phyloP scores from a whole-genome alignment of 768 basidiomycete species.

The Phaeolepiota aurea region DNA sequence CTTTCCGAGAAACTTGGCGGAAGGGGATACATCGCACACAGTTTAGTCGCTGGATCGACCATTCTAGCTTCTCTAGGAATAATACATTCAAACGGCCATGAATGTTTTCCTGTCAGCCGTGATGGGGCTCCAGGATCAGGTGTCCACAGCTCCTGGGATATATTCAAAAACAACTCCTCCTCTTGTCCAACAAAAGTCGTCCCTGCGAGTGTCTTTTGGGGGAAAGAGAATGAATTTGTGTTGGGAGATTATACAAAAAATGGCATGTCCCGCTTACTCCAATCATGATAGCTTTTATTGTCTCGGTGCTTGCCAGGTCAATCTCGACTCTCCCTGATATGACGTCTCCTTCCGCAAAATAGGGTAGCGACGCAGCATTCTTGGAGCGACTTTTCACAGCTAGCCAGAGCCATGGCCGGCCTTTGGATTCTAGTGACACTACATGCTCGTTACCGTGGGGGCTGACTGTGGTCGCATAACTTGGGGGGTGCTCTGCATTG shows the following conservation, averaged over 20 bases:
- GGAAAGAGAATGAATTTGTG: conserved; percentile 2
- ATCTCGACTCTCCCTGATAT: conserved; percentile 44
- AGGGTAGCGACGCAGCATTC: conserved; percentile 27
- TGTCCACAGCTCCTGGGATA: conserved; percentile 34
- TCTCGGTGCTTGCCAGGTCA: conserved; percentile 40
- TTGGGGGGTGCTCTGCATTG: conserved; percentile 3
- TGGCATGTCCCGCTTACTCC: conserved; percentile 29
- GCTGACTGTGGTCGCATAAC: conserved; percentile 1
- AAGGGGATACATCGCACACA: conserved; percentile 27
- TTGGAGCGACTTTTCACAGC: conserved; percentile 38
- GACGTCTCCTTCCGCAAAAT: conserved; percentile 38
- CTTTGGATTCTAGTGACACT: conserved; percentile 29
- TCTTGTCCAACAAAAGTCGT: conserved; percentile 51
- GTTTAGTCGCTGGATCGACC: conserved; percentile 22
- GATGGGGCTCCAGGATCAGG: conserved; percentile 14
- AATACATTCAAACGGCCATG: conserved; percentile 39
- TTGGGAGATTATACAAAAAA: neutral
- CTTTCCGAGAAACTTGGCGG: conserved; percentile 50
- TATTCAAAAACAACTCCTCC: conserved; percentile 35
- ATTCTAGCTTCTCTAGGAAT: conserved; percentile 36
- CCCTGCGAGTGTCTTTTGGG: conserved; percentile 31
- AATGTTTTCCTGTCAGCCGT: conserved; percentile 34
- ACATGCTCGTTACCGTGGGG: neutral
- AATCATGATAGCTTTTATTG: conserved; percentile 37
- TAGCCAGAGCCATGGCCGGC: conserved; percentile 40